phyloP scores from a whole-genome alignment of 2,329 filamentous ascomycete species.

The Trichoderma arundinaceum region DNA sequence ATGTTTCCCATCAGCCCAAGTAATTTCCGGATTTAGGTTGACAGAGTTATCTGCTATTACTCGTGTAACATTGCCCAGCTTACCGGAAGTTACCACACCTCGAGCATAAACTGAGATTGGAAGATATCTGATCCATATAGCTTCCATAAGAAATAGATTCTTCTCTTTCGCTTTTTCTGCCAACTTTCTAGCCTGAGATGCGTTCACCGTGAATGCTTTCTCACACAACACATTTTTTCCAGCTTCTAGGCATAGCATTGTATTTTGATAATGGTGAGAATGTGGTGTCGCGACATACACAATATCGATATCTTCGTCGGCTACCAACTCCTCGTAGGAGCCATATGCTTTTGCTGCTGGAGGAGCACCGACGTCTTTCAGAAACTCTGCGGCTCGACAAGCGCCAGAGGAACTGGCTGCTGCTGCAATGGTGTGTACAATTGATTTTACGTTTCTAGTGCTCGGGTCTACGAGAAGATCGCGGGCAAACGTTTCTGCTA shows the following conservation, averaged over 20 bases:
- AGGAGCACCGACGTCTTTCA: not conserved
- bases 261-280: not conserved
- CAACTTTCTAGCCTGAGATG: not conserved
- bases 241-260: not conserved
- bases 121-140: constrained; percentile 2
- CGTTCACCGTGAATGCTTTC: not conserved
- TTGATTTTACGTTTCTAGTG: not conserved
- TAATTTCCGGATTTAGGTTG: not conserved
- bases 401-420: not conserved
- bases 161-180: not conserved
- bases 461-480: not conserved
- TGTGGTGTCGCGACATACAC: not conserved
- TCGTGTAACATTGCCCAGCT: not conserved
- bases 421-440: not conserved
- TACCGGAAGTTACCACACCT: not conserved
- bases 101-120: not conserved
- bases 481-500: not conserved
- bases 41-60: not conserved
- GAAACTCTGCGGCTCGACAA: not conserved
- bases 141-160: not conserved
- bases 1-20: not conserved
- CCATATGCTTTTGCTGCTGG: not conserved
- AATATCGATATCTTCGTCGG: not conserved
- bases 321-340: not conserved
- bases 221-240: not conserved